Evolutionary conservation across 305 asterid genomes (phyloP).

Genomic region (Petunia hybrid): DNA sequence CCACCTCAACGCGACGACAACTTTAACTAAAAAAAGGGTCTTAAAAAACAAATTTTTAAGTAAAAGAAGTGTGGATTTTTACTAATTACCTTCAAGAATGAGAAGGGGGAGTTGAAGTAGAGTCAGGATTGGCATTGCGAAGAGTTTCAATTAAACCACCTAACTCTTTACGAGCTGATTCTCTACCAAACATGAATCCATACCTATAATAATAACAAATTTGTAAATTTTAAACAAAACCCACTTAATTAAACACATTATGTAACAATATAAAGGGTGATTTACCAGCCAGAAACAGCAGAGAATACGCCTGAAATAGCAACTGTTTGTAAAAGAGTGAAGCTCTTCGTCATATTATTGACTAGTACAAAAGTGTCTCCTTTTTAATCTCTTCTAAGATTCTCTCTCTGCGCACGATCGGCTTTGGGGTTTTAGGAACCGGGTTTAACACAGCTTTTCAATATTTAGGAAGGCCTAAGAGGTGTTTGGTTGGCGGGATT

Average conservation of each 20-base stretch:
- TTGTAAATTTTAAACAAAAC: constrained; percentile 5
- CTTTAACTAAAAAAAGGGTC: too few relatives aligned
- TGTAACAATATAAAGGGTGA: too few relatives aligned
- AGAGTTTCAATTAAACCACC: constrained; percentile 72
- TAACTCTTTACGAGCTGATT: constrained; percentile 81
- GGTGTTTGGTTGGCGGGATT: too few relatives aligned
- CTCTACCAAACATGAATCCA: constrained; percentile 91
- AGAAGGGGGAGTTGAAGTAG: constrained; percentile 45
- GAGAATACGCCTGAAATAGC: constrained; percentile 83
- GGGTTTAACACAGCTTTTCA: not conserved
- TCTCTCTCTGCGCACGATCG: not conserved
- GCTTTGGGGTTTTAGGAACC: not conserved
- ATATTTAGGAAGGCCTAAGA: not conserved
- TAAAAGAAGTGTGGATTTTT: too few relatives aligned
- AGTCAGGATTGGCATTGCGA: constrained; percentile 54
- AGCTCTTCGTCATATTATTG: constrained; percentile 64
- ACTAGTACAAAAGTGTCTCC: not conserved
- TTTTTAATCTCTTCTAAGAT: not conserved
- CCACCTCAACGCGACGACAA: too few relatives aligned
- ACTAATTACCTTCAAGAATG: constrained; percentile 41
- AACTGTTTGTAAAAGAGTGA: constrained; percentile 72
- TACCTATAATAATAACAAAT: constrained; percentile 53
- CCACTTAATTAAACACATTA: not conserved
- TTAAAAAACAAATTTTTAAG: too few relatives aligned
- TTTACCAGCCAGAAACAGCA: constrained; percentile 83